phyloP scores from a whole-genome alignment of 2,329 filamentous ascomycete species.

The Mollisiaceae sp. region DNA sequence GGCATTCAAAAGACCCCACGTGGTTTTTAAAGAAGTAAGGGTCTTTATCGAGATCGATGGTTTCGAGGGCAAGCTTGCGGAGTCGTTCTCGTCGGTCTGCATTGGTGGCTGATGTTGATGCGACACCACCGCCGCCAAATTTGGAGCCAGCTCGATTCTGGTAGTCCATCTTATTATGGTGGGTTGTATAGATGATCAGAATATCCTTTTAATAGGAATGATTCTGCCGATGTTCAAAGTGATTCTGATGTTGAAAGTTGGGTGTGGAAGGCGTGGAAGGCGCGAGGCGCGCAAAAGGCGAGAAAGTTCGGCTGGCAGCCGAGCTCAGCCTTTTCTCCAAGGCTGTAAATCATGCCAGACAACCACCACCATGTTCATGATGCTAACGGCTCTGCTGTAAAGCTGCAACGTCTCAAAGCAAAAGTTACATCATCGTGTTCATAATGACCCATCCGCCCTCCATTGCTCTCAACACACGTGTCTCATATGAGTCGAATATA shows the following conservation, averaged over 20 bases:
- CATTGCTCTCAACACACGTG: conserved; percentile 67
- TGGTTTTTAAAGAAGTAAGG: conserved; percentile 99
- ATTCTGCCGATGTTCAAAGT: neutral
- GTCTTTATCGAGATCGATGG: conserved; percentile 98
- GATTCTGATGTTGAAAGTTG: neutral
- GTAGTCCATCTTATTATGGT: conserved; percentile 61
- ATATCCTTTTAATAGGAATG: neutral
- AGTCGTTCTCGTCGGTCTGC: conserved; percentile 96
- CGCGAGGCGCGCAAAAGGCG: neutral
- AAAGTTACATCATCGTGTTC: no score
- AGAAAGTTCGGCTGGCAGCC: conserved; percentile 27
- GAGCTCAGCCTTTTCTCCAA: conserved; percentile 36
- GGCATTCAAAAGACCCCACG: conserved; percentile 96
- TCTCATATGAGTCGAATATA: conserved; percentile 76
- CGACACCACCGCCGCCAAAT: conserved; percentile 96
- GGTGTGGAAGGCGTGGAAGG: neutral
- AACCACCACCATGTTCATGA: neutral
- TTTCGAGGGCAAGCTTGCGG: conserved; percentile 96
- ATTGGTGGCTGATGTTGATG: conserved; percentile 90
- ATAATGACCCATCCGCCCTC: neutral
- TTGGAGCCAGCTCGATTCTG: conserved; percentile 96
- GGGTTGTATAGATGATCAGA: no score
- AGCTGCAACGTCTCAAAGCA: no score
- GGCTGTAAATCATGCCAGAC: conserved; percentile 19
- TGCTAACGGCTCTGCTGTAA: neutral